Evolutionary conservation across 768 basidiomycete genomes (phyloP), one percentile per base, ranked within the genome.

Genomic region (Xerocomus spinulosus): DNA sequence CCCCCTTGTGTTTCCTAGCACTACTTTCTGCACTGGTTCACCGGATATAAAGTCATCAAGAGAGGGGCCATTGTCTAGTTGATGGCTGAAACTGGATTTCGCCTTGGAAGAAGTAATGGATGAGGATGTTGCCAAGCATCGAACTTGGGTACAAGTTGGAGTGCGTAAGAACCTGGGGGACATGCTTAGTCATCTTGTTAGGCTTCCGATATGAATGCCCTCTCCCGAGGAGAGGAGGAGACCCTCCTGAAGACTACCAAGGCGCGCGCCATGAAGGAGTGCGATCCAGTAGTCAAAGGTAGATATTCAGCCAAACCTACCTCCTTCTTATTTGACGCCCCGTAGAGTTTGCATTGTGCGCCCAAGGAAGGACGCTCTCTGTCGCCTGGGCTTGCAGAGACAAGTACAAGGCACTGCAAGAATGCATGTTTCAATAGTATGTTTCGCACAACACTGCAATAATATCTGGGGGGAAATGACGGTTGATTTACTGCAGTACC

Each of bases 211-310:
- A 92, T 92, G 91, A 82, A 91, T 66, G 77, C 89, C 34, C 79
- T 93, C 26, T 93, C 91, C 30, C 79, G 89, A 47, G 78, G 91
- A 41, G 91, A 93, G 70, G 91, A 94, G 64, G 91, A 94, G 37
- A 84, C 83, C 8, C 77, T 94, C 33, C 67, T 86, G 32, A 92
- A 93, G 67, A 73, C 85, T 20, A 86, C 88, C 9, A 93, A 92
- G 61, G 80, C 82, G 14, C 73, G 75, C 48, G 91, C 92, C 12
- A 66, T 92, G 60, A 82, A 79, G 57, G 85, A 88, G 64, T 93
- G 91, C 53, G 85, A 90, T 58, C 52, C 71, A 2, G 52, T 89
- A 6, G 86, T 92, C 4, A 85, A 82, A 80, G 85, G 92, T 55
- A 28, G 26, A 10, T 3, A 44, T 23, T 18, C 15, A 15, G 12